phyloP scores from a whole-genome alignment of 1,139 yeast genomes.

The Candida sojae region DNA sequence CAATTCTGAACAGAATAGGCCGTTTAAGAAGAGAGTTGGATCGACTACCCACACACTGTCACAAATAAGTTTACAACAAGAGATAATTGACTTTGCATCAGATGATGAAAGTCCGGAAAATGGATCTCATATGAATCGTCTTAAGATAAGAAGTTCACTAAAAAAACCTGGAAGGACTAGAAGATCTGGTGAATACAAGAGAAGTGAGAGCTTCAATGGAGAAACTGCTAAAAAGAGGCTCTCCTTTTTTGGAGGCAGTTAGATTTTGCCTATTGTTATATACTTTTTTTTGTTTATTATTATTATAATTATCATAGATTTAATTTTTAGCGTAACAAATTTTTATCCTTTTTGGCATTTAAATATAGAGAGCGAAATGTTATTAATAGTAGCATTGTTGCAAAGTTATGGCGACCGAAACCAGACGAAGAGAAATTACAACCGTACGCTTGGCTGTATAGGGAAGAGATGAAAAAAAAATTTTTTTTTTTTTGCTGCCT shows the following conservation, averaged over 20 bases:
- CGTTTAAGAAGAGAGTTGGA: constrained; percentile 35
- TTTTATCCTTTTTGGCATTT: not conserved
- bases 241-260: constrained; percentile 30
- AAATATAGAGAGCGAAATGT: constrained; percentile 3
- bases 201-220: constrained; percentile 30
- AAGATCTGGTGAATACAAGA: constrained; percentile 33
- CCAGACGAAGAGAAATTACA: too few relatives aligned
- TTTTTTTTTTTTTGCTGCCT: not conserved
- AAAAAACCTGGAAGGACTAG: constrained; percentile 33
- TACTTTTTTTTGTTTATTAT: not conserved
- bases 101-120: constrained; percentile 48
- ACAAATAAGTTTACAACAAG: constrained; percentile 41
- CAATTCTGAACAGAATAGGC: constrained; percentile 20
- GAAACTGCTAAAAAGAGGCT: constrained; percentile 29
- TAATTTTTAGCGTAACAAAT: not conserved
- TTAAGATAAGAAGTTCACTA: constrained; percentile 44
- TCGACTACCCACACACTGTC: constrained; percentile 31
- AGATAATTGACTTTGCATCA: constrained; percentile 50
- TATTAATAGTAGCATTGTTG: not conserved
- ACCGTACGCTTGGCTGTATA: too few relatives aligned
- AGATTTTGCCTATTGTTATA: not conserved
- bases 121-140: constrained; percentile 41
- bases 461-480: not conserved
- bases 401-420: not conserved
- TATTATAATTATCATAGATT: constrained; percentile 5